Base-by-base conservation (phyloP, 768 basidiomycete species). In the Tricholoma terreum region DNA sequence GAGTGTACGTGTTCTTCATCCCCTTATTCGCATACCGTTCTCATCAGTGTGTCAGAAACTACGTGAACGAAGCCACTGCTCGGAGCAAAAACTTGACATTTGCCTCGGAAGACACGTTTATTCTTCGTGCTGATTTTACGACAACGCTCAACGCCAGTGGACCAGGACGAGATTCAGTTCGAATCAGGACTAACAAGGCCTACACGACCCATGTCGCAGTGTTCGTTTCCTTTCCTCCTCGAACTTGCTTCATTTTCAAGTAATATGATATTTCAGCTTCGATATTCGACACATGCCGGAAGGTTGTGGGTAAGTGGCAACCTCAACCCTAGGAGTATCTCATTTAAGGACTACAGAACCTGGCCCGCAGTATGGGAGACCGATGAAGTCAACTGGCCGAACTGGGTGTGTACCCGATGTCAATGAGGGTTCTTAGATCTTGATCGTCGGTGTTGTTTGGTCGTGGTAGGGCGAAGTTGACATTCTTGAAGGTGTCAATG, bases 351-450 rank as follows among this genome's bases (percentile, higher is more conserved):
- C 30, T 15, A 15, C 40, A 75, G 74, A 7, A 75, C 73, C 12
- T 75, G 83, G 83, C 83, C 84, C 2, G 81, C 84, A 9, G 62
- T 80, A 22, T 84, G 83, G 52, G 52, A 54, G 82, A 83, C 82
- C 11, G 79, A 74, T 14, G 79, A 74, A n/a, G 65, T 60, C 3
- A 63, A 75, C 58, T 85, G 82, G 83, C 83, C 82, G 6, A 65
- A 72, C 51, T 56, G 61, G 68, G 82, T 69, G 67, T 52, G 43
- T 27, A 31, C 22, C 10, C 7, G 11, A 3, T 15, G 24, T 15
- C 7, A 34, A 30, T 15, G 9, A 24, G 17, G 34, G 9, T 10
- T 27, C 22, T 22, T 6, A 34, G 30, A 4, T 2, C 22, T 9
- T 54, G 15, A 54, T 33, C 5, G 5, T 48, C 19, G 15, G 14